phyloP scores from a whole-genome alignment of 164 flowering plant genomes.

The Umbilicus rupestris region DNA sequence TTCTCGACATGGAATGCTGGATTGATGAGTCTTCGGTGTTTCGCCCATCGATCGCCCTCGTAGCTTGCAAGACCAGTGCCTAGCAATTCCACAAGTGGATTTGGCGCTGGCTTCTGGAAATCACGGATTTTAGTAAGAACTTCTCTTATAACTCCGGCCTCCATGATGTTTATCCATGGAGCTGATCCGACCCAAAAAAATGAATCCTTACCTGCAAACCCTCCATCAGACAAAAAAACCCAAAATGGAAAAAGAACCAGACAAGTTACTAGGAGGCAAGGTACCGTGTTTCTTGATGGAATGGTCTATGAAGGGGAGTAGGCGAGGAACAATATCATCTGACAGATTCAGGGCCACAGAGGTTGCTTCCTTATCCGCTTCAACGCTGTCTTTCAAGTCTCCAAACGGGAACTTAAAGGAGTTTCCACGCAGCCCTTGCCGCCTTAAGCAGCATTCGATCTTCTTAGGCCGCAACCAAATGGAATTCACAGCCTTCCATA shows the following conservation, averaged over 20 bases:
- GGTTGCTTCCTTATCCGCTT: slow-evolving; percentile 10
- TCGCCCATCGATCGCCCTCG: slow-evolving; percentile 34
- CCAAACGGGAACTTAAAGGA: slow-evolving; percentile 23
- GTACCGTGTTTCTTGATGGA: slow-evolving; percentile 7
- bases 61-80: slow-evolving; percentile 15
- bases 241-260: background rate
- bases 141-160: slow-evolving; percentile 10
- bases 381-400: slow-evolving; percentile 17
- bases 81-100: slow-evolving; percentile 8
- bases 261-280: background rate
- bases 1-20: slow-evolving; percentile 23
- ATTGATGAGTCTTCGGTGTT: slow-evolving; percentile 31
- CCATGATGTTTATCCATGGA: slow-evolving; percentile 9
- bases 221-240: background rate
- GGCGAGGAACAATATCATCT: slow-evolving; percentile 14
- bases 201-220: slow-evolving; percentile 9
- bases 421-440: slow-evolving; percentile 22
- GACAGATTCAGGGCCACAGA: slow-evolving; percentile 15
- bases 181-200: slow-evolving; percentile 7
- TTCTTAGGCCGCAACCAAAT: slow-evolving; percentile 30
- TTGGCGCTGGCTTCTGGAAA: slow-evolving; percentile 14
- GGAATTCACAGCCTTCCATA: slow-evolving; percentile 23
- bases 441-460: slow-evolving; percentile 16
- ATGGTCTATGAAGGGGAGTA: slow-evolving; percentile 13
- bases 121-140: slow-evolving; percentile 14